Percentiles rank a stretch among this genome's conserved stretches.
These are phyloP conservation scores for Panicum virgatum DNA, from an alignment of 202 grass and related monocot species.

Conservation along the genomic window DNA sequence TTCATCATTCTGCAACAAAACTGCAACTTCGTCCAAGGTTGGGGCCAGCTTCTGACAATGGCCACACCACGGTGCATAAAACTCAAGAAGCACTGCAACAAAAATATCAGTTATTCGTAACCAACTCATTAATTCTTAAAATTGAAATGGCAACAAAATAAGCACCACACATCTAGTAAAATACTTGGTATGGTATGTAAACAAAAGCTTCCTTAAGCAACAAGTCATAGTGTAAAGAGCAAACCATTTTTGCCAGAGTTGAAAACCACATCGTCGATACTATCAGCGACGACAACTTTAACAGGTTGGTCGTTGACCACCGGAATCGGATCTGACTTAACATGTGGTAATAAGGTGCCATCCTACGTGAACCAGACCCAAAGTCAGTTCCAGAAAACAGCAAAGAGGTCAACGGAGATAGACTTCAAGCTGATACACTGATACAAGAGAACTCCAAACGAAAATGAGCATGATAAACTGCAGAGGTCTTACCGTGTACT, in stretches of 20 bases:
- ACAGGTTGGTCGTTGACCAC: conserved; percentile 56
- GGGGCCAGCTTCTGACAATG: conserved; percentile 64
- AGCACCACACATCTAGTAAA: neutral
- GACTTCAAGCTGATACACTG: conserved; percentile 2
- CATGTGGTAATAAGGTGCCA: conserved; percentile 51
- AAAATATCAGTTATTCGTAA: neutral
- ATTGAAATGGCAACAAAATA: neutral
- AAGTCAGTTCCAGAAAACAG: no score
- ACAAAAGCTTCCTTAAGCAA: neutral
- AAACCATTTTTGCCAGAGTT: conserved; percentile 68
- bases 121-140: neutral
- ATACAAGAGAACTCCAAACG: neutral
- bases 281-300: conserved; percentile 60
- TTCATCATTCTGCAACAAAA: conserved; percentile 51
- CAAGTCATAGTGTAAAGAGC: neutral
- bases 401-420: neutral
- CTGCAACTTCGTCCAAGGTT: conserved; percentile 61
- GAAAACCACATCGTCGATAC: conserved; percentile 49
- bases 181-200: neutral
- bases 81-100: conserved; percentile 61
- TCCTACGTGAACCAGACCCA: conserved; percentile 48
- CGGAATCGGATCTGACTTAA: conserved; percentile 64
- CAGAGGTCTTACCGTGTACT: conserved; percentile 55
- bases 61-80: conserved; percentile 70
- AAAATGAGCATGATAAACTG: neutral